Percentiles rank a stretch among this genome's conserved stretches.
Evolutionary conservation across 805 yeast species (phyloP).

Genomic region (Saturnispora quitensis): DNA sequence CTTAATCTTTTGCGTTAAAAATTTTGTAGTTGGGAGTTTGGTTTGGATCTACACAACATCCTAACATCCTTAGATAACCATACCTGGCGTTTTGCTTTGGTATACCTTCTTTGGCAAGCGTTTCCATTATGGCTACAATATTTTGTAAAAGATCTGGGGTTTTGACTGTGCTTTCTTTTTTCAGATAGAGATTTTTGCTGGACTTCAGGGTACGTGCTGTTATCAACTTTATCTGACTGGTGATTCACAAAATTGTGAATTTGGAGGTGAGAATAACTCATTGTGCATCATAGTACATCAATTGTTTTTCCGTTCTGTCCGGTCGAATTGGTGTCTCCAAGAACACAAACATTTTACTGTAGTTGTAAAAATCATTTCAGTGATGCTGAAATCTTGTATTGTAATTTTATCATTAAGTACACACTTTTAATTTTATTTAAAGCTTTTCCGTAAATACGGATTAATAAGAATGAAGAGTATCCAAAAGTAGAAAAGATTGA

Average conservation of each 20-base stretch:
- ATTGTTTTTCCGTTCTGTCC: conserved; percentile 14
- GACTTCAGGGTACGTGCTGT: not conserved
- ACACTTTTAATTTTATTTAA: not conserved
- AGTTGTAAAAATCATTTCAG: not conserved
- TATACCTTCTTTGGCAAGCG: conserved; percentile 12
- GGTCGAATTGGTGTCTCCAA: conserved; percentile 28
- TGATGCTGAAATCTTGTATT: not conserved
- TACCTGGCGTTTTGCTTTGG: conserved; percentile 13
- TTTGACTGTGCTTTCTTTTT: not conserved
- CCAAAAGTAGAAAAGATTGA: not conserved
- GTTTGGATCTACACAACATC: conserved; percentile 11
- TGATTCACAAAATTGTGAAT: not conserved
- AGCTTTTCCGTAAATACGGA: not conserved
- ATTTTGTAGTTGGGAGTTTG: conserved; percentile 5
- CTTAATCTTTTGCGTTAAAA: not conserved
- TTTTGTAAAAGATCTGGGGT: conserved; percentile 1
- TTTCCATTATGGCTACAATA: conserved; percentile 2
- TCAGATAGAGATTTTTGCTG: not conserved
- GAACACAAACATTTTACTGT: conserved; percentile 23
- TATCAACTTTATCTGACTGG: not conserved
- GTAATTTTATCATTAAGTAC: conserved; percentile 1
- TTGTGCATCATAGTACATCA: conserved; percentile 30
- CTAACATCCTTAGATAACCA: conserved; percentile 11
- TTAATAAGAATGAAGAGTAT: not conserved
- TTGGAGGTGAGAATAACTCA: conserved; percentile 13